Percentiles rank a stretch among this genome's conserved stretches.
phyloP scores from a whole-genome alignment of 345 rosid species.

The Melastoma malabathricum region DNA sequence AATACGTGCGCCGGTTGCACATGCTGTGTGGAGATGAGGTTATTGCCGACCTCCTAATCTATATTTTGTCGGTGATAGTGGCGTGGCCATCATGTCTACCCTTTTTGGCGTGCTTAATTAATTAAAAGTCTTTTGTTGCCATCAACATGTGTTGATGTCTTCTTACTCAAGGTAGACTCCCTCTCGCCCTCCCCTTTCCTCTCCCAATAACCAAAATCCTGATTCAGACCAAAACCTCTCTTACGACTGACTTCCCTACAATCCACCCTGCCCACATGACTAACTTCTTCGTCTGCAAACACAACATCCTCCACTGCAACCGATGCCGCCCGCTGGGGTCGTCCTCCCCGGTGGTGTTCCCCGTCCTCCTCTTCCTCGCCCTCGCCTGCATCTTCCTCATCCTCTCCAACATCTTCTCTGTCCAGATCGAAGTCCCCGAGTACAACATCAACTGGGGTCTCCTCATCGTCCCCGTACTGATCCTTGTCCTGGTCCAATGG shows the following conservation, averaged over 20 bases:
- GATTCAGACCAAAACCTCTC: too few relatives aligned
- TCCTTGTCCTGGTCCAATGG: slow-evolving; percentile 8
- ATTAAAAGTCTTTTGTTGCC: too few relatives aligned
- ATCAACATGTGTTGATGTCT: too few relatives aligned
- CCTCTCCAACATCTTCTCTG: slow-evolving; percentile 23
- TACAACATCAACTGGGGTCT: slow-evolving; percentile 28
- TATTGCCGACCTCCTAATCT: too few relatives aligned
- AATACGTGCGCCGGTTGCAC: too few relatives aligned
- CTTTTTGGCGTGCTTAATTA: neutral
- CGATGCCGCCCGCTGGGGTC: slow-evolving; percentile 10
- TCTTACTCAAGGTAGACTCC: too few relatives aligned
- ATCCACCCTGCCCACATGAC: slow-evolving; percentile 5
- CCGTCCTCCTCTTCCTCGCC: slow-evolving; percentile 30
- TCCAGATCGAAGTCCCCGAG: slow-evolving; percentile 21
- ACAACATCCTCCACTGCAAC: slow-evolving; percentile 1
- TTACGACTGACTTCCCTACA: too few relatives aligned
- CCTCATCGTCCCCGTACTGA: slow-evolving; percentile 10
- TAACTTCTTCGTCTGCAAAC: neutral
- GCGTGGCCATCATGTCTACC: too few relatives aligned
- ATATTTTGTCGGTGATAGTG: too few relatives aligned
- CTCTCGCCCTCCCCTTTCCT: slow-evolving; percentile 1
- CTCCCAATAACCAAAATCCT: slow-evolving; percentile 3
- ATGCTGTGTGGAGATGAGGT: too few relatives aligned
- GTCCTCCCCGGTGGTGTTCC: slow-evolving; percentile 16
- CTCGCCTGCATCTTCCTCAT: slow-evolving; percentile 24